Base-by-base conservation (phyloP, 139 green algal species). In the Coelastrella sp. region DNA sequence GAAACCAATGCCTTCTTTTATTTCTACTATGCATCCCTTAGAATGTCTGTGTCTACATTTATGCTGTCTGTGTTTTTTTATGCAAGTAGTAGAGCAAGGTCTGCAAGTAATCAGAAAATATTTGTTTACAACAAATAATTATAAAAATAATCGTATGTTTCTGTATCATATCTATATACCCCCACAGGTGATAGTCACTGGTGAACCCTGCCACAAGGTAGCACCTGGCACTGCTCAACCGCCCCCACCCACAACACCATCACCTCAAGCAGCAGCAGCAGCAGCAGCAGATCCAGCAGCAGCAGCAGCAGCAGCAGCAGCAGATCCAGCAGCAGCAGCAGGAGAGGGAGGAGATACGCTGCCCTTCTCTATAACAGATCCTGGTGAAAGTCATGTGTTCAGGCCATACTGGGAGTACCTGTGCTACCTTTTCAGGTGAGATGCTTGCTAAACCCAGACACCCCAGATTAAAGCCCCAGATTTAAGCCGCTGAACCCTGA, bases 361-460 rank as follows among this genome's bases (percentile, higher is more conserved):
- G 85, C 79, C 78, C 7, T 92, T 92, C 56, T 7, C 87, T 20
- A 63, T 92, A 8, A 59, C 24, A 4, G 66, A 89, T 27, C 76
- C 86, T 72, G 92, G 93, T 6, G 93, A 95, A 86, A 65, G 15
- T n/a, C 94, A 96, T 86, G 87, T 90, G 17, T 88, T 99, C 85
- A 87, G 93, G 5, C 61, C 92, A 6, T 98, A 99, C 92, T 98
- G 95, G 94, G 98, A 99, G 90, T 99, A 99, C 90, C 87, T 99
- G 11, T 96, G 93, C 49, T 98, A 97, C 94, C 78, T 99, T 7
- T 99, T 99, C 91, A 92, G 95, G 82, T 88, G 88, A 35, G 75
- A 93, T 49, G 35, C 35, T 49, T 49, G 35, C 35, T 49, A 49
- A 49, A 49, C 35, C 35, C 35, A 49, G 35, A 49, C 35, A 49